A percentile compares a stretch with the other conserved stretches of the same genome.
phyloP scores from a whole-genome alignment of 148 eudicot species.

The Persicaria tinctoria region DNA sequence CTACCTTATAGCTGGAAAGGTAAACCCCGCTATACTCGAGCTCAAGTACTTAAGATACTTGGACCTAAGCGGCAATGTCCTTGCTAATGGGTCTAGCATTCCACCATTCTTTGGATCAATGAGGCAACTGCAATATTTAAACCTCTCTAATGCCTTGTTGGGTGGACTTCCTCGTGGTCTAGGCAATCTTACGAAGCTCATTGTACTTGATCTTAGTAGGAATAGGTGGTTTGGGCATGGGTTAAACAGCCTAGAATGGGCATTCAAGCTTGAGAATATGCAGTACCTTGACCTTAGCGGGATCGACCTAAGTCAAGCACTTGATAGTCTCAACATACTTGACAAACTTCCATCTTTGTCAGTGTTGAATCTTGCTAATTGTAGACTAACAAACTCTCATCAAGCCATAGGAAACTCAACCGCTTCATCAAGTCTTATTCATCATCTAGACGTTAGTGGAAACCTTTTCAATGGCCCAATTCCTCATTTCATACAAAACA shows the following conservation, averaged over 20 bases:
- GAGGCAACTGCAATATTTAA: too few relatives aligned
- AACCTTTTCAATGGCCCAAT: conserved; percentile 10
- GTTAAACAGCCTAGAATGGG: neutral
- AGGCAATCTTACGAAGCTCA: too few relatives aligned
- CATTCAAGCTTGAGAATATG: neutral
- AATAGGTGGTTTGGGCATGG: neutral
- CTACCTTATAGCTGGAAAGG: too few relatives aligned
- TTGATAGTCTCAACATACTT: neutral
- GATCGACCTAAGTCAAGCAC: neutral
- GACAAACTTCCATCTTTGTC: neutral
- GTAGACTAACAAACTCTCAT: neutral
- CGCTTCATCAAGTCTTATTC: neutral
- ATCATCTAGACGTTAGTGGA: neutral
- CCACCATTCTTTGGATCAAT: too few relatives aligned
- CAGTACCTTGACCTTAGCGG: neutral
- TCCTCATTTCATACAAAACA: conserved; percentile 11
- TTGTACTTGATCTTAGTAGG: too few relatives aligned
- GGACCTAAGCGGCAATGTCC: too few relatives aligned
- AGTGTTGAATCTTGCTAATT: neutral
- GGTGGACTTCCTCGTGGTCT: too few relatives aligned
- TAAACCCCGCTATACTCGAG: too few relatives aligned
- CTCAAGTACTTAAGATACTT: too few relatives aligned
- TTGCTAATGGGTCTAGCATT: too few relatives aligned
- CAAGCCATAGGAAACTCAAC: neutral
- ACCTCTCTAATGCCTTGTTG: too few relatives aligned